These are phyloP conservation scores for Wolfiporia cocos DNA, from an alignment of 1,284 basidiomycete genomes.

Conservation along the genomic window DNA sequence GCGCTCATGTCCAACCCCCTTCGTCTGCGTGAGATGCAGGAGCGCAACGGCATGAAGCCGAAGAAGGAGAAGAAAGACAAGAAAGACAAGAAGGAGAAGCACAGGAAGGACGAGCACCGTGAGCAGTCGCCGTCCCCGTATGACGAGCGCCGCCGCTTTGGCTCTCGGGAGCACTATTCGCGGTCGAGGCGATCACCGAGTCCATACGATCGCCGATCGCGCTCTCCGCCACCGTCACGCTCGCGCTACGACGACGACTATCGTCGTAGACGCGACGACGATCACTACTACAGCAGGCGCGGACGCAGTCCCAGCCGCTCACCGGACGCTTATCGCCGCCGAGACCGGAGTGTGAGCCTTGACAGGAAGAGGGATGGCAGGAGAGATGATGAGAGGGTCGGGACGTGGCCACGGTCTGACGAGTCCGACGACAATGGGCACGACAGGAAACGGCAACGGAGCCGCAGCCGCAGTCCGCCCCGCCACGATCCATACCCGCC, in stretches of 20 bases:
- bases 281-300: slow-evolving; percentile 16
- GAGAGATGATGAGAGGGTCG: slow-evolving; percentile 17
- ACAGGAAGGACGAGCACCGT: slow-evolving; percentile 30
- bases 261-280: slow-evolving; percentile 15
- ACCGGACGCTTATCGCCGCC: slow-evolving; percentile 22
- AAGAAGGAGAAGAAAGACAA: slow-evolving; percentile 74
- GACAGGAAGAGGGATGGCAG: slow-evolving; percentile 14
- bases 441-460: slow-evolving; percentile 42
- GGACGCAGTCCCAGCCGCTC: slow-evolving; percentile 23
- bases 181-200: slow-evolving; percentile 32
- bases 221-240: slow-evolving; percentile 27
- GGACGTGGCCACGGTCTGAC: slow-evolving; percentile 36
- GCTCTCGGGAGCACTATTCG: slow-evolving; percentile 29
- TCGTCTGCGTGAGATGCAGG: slow-evolving; percentile 78
- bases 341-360: slow-evolving; percentile 18
- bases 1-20: slow-evolving; percentile 89
- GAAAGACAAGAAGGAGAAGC: slow-evolving; percentile 55
- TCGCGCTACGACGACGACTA: slow-evolving; percentile 25
- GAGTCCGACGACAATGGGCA: slow-evolving; percentile 38
- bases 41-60: slow-evolving; percentile 66
- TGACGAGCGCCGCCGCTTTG: slow-evolving; percentile 27
- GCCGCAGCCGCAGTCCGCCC: slow-evolving; percentile 32
- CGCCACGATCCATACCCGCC: slow-evolving; percentile 16
- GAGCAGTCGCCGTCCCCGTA: slow-evolving; percentile 33
- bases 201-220: slow-evolving; percentile 32